Base-by-base conservation (phyloP, 2,329 filamentous ascomycete genomes). In the Verticillium albo-atrum region DNA sequence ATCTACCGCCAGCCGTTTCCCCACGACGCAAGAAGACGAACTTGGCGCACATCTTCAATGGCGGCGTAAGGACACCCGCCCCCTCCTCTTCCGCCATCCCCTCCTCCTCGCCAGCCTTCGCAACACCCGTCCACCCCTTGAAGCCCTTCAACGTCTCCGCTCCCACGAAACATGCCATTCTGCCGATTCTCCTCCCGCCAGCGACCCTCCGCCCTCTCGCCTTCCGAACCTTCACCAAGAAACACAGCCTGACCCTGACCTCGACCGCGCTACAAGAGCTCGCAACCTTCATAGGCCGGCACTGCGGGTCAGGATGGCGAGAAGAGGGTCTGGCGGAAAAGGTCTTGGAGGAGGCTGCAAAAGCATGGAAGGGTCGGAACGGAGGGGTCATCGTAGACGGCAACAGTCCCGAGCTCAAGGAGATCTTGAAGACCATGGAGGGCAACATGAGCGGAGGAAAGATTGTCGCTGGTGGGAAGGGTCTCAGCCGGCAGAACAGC, bases 161-260 rank as follows among this genome's bases (percentile, higher is more conserved):
- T 2, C 75, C 80, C 50, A 81, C 81, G 26, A 68, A 67, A 30
- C 67, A 70, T 23, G 82, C 87, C 6, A 90, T 98, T 54, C 81
- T 99, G 1, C 92, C 95, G 4, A 95, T 99, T 60, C 82, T 96
- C 35, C 87, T 99, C 4, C 93, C 94, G 3, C 90, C 93, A 0
- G 86, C 92, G 10, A 96, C 91, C 0, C 79, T 99, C 47, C 84
- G 96, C 63, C 94, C 95, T 2, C 82, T 98, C 23, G 96, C 95
- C 9, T 98, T 99, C 70, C 87, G 95, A 54, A 96, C 91, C 0
- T 96, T 99, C 66, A 99, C 95, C 2, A 97, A 97, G 75, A 99
- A 98, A 71, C 92, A 99, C 76, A 96, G 94, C 67, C 80, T 99
- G 59, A 98, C 93, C 0, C 85, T 99, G 57, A 93, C 91, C 7